These are phyloP conservation scores for Arthrobotrys sinensis DNA, from an alignment of 2,329 filamentous ascomycete genomes.

Conservation along the genomic window DNA sequence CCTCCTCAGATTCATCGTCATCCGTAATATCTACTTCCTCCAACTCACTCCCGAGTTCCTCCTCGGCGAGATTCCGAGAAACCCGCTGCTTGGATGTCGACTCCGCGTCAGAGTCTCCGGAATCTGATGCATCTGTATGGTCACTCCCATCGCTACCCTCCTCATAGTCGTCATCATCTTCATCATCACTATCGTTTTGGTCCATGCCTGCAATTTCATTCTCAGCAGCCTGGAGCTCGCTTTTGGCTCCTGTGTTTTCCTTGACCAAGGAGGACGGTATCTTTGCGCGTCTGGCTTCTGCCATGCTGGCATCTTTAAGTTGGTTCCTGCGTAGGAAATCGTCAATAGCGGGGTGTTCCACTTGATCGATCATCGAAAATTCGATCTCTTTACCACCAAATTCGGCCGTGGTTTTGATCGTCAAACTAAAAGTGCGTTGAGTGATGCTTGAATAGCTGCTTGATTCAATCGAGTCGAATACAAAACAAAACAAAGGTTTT, in stretches of 20 bases:
- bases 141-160: constrained; percentile 18
- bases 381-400: constrained; percentile 73
- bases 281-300: constrained; percentile 78
- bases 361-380: constrained; percentile 79
- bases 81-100: neutral
- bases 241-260: constrained; percentile 49
- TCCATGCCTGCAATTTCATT: constrained; percentile 51
- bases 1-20: constrained; percentile 24
- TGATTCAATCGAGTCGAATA: constrained; percentile 74
- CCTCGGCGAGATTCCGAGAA: constrained; percentile 48
- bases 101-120: constrained; percentile 26
- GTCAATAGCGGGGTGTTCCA: constrained; percentile 77
- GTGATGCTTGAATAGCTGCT: constrained; percentile 79
- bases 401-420: constrained; percentile 71
- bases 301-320: constrained; percentile 78
- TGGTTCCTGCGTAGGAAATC: constrained; percentile 76
- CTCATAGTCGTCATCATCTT: constrained; percentile 51
- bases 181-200: constrained; percentile 34
- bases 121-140: constrained; percentile 24
- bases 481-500: constrained; percentile 78
- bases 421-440: constrained; percentile 79
- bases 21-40: constrained; percentile 58
- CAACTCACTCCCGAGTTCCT: constrained; percentile 52
- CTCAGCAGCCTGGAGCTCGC: constrained; percentile 53
- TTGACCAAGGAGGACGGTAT: constrained; percentile 64